Conservation (phyloP, 1,139 yeast species). For the Suzukiozyma palmioleophila region DNA sequence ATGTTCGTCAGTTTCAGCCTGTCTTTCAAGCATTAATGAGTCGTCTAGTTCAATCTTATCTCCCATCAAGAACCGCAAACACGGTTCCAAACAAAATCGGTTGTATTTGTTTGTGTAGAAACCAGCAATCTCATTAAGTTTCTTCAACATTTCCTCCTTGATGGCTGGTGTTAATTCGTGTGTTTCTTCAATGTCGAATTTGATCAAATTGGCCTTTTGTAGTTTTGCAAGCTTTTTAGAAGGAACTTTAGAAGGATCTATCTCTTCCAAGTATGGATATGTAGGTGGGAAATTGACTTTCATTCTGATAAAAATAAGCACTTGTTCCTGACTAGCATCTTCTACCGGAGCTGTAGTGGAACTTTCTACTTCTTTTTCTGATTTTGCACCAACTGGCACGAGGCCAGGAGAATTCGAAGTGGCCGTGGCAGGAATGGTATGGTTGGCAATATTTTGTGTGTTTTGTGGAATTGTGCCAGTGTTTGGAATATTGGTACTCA, state of each 20-base stretch:
- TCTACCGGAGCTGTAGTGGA: constrained; percentile 6
- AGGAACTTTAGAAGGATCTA: constrained; percentile 29
- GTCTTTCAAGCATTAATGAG: constrained; percentile 20
- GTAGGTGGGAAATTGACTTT: constrained; percentile 61
- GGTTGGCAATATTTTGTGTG: background rate
- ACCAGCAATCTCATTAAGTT: constrained; percentile 52
- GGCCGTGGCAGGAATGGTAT: background rate
- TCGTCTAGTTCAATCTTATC: constrained; percentile 60
- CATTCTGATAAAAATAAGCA: constrained; percentile 65
- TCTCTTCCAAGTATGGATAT: constrained; percentile 58
- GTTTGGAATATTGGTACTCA: constrained; percentile 4
- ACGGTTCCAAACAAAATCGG: constrained; percentile 73
- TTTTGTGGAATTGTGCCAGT: constrained; percentile 2
- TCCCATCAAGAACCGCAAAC: constrained; percentile 75
- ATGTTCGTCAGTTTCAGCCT: constrained; percentile 18
- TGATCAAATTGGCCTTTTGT: constrained; percentile 22
- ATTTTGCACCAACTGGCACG: background rate
- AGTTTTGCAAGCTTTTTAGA: constrained; percentile 18
- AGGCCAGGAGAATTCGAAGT: constrained; percentile 1
- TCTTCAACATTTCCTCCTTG: constrained; percentile 45
- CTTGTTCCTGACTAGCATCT: constrained; percentile 34
- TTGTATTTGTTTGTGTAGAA: constrained; percentile 53
- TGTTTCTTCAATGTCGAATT: constrained; percentile 74
- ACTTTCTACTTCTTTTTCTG: constrained; percentile 6
- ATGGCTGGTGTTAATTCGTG: constrained; percentile 53